Evolutionary conservation across 495 filamentous ascomycete genomes (phyloP), one percentile per base, ranked within the genome.

Genomic region (Glarea lozoyensis): DNA sequence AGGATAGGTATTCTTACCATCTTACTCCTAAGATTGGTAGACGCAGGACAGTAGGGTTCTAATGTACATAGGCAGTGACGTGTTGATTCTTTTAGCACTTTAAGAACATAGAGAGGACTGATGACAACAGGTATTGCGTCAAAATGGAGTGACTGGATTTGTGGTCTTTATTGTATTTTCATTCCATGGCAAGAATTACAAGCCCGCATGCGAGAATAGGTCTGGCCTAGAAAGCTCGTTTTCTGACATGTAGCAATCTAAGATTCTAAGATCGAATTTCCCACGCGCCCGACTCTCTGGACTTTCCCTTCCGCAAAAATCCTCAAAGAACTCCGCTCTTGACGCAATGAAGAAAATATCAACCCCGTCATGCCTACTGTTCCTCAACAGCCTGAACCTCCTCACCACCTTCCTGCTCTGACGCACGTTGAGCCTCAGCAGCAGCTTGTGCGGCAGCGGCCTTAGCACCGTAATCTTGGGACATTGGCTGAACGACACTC

Each of bases 381-480:
- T 69, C 61, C 60, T 76, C 72, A 45, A 66, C 70, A 21, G 62
- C 59, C 53, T 65, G 60, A 57, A 73, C 71, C 61, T 68, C 73
- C 42, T 56, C 67, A 54, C 60, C 72, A 35, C 65, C 61, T 52
- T 60, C 57, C 70, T 79, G 72, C 70, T 93, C 86, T 41, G 86
- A 83, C 41, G 76, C 72, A 60, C 86, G 84, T 29, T 70, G 65
- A 40, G 72, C 73, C 55, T 72, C 72, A 46, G 72, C 70, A 40
- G 72, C 72, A 35, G 70, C 70, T 72, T 92, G 84, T 43, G 85
- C 84, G 57, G 86, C 84, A 30, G 88, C 67, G 46, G 87, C 88
- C 81, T 96, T 96, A 48, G 90, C 88, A 64, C 93, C 93, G 70
- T 98, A 97, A 72, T 98, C 92, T 72, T 95, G 87, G 70, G 79